Conservation (phyloP, 2,329 filamentous ascomycete genomes). For the Botrytis tulipae region DNA sequence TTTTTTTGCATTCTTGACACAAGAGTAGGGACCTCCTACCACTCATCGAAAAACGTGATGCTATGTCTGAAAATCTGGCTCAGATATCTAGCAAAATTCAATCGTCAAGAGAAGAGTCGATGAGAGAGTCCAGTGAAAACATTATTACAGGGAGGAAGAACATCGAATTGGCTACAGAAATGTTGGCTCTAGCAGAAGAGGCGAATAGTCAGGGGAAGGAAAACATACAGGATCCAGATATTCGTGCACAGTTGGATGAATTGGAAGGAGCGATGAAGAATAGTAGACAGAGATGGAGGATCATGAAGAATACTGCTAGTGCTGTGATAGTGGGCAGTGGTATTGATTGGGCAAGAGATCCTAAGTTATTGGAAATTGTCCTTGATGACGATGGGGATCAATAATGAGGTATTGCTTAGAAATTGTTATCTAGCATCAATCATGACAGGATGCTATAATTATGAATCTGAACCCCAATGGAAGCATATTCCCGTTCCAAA, state of each 20-base stretch:
- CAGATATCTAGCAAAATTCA: conserved; percentile 55
- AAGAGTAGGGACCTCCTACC: conserved; percentile 51
- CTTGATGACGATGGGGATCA: conserved; percentile 60
- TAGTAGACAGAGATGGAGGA: conserved; percentile 66
- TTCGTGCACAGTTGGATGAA: conserved; percentile 54
- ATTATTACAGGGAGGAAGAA: conserved; percentile 59
- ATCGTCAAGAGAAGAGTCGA: conserved; percentile 52
- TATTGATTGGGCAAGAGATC: conserved; percentile 74
- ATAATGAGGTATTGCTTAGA: conserved; percentile 25
- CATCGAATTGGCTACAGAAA: conserved; percentile 57
- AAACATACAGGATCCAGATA: conserved; percentile 51
- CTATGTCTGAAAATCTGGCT: conserved; percentile 61
- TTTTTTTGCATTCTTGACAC: conserved; percentile 21
- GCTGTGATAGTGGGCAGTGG: conserved; percentile 79
- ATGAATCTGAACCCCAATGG: not conserved
- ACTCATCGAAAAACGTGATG: conserved; percentile 65
- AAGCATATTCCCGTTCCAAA: too few relatives aligned
- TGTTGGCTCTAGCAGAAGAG: conserved; percentile 62
- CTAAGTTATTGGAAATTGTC: conserved; percentile 66
- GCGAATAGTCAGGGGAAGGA: conserved; percentile 53
- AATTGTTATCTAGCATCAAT: not conserved
- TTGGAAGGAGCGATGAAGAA: conserved; percentile 59
- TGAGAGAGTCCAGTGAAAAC: conserved; percentile 56
- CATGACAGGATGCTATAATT: not conserved
- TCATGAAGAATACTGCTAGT: conserved; percentile 75